A percentile compares a stretch with the other conserved stretches of the same genome.
These are phyloP conservation scores for Fusarium oxysporum DNA, from an alignment of 2,329 filamentous ascomycete genomes.

Conservation along the genomic window DNA sequence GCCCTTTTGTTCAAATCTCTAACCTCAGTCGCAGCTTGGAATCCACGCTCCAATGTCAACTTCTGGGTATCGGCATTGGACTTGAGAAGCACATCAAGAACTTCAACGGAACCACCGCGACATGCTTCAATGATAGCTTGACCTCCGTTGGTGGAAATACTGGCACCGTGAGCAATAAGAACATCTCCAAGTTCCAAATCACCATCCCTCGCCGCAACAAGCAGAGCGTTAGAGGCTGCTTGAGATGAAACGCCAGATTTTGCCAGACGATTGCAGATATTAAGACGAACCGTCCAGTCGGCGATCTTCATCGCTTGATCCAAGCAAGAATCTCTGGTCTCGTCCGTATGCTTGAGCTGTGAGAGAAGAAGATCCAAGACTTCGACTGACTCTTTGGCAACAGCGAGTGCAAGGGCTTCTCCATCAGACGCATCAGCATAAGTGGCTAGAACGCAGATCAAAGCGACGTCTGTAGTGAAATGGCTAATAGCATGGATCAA, in stretches of 20 bases:
- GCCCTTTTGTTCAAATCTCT: slow-evolving; percentile 61
- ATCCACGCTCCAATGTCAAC: slow-evolving; percentile 61
- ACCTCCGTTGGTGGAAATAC: slow-evolving; percentile 62
- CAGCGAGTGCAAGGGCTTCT: slow-evolving; percentile 59
- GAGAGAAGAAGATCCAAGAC: slow-evolving; percentile 60
- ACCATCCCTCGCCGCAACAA: slow-evolving; percentile 64
- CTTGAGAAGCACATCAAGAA: slow-evolving; percentile 63
- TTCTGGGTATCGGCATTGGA: slow-evolving; percentile 54
- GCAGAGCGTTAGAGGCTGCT: slow-evolving; percentile 61
- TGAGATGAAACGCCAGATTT: slow-evolving; percentile 58
- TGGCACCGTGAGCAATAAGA: slow-evolving; percentile 64
- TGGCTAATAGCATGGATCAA: slow-evolving; percentile 62
- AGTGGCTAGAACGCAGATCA: slow-evolving; percentile 59
- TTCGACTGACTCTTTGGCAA: slow-evolving; percentile 59
- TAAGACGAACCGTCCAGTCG: slow-evolving; percentile 54
- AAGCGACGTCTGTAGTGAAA: slow-evolving; percentile 60
- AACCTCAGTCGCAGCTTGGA: slow-evolving; percentile 66
- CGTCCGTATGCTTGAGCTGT: slow-evolving; percentile 50
- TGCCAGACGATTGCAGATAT: slow-evolving; percentile 60
- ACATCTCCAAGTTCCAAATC: slow-evolving; percentile 64
- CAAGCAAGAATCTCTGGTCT: slow-evolving; percentile 56
- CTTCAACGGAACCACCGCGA: slow-evolving; percentile 60
- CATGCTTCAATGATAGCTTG: slow-evolving; percentile 67
- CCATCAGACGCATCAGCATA: slow-evolving; percentile 64
- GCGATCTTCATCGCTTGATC: slow-evolving; percentile 56